A percentile compares a stretch with the other conserved stretches of the same genome.
Conservation (phyloP, 306 rosid genomes). For the Leucaena leucocephala region DNA sequence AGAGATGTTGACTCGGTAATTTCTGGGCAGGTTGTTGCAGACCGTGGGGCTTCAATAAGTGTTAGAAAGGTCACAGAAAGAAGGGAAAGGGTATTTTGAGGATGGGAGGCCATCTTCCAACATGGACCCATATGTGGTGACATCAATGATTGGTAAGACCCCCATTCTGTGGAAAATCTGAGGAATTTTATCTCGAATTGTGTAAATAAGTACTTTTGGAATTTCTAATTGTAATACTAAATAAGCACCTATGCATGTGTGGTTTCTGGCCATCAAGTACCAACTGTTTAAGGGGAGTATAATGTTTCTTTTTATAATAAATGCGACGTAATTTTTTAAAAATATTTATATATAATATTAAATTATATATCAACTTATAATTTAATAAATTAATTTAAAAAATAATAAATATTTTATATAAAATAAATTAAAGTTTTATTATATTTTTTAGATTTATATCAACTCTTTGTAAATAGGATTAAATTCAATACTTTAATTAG, state of each 20-base stretch:
- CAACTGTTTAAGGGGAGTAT: neutral
- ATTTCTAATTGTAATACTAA: too few relatives aligned
- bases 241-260: neutral
- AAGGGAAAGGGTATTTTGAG: conserved; percentile 90
- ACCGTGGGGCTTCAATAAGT: conserved; percentile 96
- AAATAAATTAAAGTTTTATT: too few relatives aligned
- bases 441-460: too few relatives aligned
- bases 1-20: neutral
- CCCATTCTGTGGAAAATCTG: conserved; percentile 84
- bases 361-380: too few relatives aligned
- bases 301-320: conserved; percentile 34
- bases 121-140: conserved; percentile 98
- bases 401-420: too few relatives aligned
- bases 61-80: conserved; percentile 95
- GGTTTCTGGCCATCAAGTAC: conserved; percentile 2
- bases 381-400: too few relatives aligned
- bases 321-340: too few relatives aligned
- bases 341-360: too few relatives aligned
- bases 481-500: too few relatives aligned
- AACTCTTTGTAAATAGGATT: too few relatives aligned
- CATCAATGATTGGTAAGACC: conserved; percentile 91
- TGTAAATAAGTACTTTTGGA: too few relatives aligned
- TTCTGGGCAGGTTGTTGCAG: conserved; percentile 82
- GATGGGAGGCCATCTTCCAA: conserved; percentile 96
- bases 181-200: too few relatives aligned